A percentile compares a stretch with the other conserved stretches of the same genome.
phyloP scores from a whole-genome alignment of 805 yeast species.

The Pichia exigua region DNA sequence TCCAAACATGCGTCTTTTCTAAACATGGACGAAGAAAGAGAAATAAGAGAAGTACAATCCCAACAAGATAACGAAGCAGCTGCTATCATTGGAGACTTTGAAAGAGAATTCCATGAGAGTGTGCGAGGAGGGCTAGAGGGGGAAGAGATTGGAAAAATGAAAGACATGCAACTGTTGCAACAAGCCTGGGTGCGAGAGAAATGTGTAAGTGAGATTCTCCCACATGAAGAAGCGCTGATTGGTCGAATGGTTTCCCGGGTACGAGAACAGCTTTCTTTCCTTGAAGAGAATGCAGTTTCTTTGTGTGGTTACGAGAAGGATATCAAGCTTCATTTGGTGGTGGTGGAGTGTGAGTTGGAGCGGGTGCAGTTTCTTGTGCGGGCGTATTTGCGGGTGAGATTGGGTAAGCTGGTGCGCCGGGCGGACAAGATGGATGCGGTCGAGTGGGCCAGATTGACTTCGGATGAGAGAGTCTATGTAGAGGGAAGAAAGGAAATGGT shows the following conservation, averaged over 20 bases:
- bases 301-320: slow-evolving; percentile 56
- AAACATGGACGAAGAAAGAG: neutral
- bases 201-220: slow-evolving; percentile 78
- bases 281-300: slow-evolving; percentile 74
- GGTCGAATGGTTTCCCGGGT: slow-evolving; percentile 50
- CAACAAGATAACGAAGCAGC: slow-evolving; percentile 39
- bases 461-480: slow-evolving; percentile 59
- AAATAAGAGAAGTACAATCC: slow-evolving; percentile 5
- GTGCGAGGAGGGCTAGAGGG: neutral
- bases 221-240: slow-evolving; percentile 57
- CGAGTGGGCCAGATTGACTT: slow-evolving; percentile 35
- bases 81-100: slow-evolving; percentile 64
- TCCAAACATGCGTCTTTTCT: too few relatives aligned
- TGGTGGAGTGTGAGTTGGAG: slow-evolving; percentile 88
- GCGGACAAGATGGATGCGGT: slow-evolving; percentile 50
- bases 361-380: slow-evolving; percentile 76
- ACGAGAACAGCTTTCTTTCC: slow-evolving; percentile 62
- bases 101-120: slow-evolving; percentile 21
- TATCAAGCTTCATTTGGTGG: slow-evolving; percentile 69
- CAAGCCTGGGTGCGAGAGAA: slow-evolving; percentile 79
- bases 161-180: slow-evolving; percentile 39
- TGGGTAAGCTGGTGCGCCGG: slow-evolving; percentile 65
- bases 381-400: slow-evolving; percentile 69
- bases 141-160: slow-evolving; percentile 15
- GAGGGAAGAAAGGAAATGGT: slow-evolving; percentile 58